Base-by-base conservation (phyloP, 371 early-diverging fungal species). In the Zychaea mexicana region DNA sequence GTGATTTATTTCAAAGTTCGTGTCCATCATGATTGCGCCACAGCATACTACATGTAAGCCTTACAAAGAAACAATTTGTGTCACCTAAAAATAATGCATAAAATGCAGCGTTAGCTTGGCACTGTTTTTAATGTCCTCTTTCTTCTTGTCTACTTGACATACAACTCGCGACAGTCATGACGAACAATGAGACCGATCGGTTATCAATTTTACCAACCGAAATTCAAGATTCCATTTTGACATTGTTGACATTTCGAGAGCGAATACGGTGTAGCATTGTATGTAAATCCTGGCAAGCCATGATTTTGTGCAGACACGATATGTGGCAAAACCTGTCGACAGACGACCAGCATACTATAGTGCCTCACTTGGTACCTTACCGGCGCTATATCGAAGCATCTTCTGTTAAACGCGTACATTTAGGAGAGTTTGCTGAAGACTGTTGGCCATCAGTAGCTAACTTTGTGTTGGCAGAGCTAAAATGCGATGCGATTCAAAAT, bases 241-340 rank as follows among this genome's bases (percentile, higher is more conserved):
- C 4, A 42, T 42, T n/a, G 7, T 42, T 42, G 15, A 42, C 42
- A 5, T 42, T 42, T 42, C 42, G n/a, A 12, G 13, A 42, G 4
- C 42, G 42, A 1, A 13, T 42, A 17, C 17, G n/a, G n/a, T 42
- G 13, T 1, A 42, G 42, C n/a, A 15, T 15, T 7, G n/a, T n/a
- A 4, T 42, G 42, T 42, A 42, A 42, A 15, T 1, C 42, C 13
- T 42, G 42, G 42, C 42, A n/a, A 15, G 4, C 5, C 15, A 42
- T 42, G 42, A 15, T 42, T 12, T 42, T 42, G n/a, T 17, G n/a
- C 15, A 17, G 42, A n/a, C 2, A 13, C 4, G 42, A n/a, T 15
- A 42, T 42, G 42, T 42, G 42, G 42, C 42, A n/a, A 42, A 42
- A 42, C n/a, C n/a, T 42, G n/a, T 42, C 42, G n/a, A 42, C 42